Base-by-base conservation (phyloP, 257 asterid species). In the Nicotiana tabacum region DNA sequence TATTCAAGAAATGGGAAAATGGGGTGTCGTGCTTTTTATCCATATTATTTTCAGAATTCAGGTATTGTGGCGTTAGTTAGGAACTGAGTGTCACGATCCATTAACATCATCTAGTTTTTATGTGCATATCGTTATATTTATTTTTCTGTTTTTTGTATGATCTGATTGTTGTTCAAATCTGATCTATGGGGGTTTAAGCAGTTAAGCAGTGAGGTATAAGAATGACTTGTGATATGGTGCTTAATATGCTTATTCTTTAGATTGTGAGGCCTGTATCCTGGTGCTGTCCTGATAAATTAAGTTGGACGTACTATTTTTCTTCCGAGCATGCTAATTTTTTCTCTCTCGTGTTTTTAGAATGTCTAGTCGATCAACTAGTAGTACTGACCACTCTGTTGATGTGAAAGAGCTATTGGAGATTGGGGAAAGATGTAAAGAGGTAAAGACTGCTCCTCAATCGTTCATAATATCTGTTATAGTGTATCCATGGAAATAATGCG, bases 371-470 rank as follows among this genome's bases (percentile, higher is more conserved):
- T 69, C 89, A 29, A 81, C 87, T 81, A 85, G 87, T 82, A 70
- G 89, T 60, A 88, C 89, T 46, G 91, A 87, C 67, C 81, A 85
- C 70, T 84, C 90, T 62, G 83, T 89, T 80, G 91, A 86, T 62
- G 87, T 84, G 30, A 91, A 87, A 66, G 95, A 92, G 61, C 87
- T 95, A 80, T 82, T 85, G 65, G 93, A 92, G 88, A 87, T 91
- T 62, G 85, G 90, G 81, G 92, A 90, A 82, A 92, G 98, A 74
- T 92, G 91, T 66, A 88, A 86, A 86, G 98, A 90, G 98, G 98
- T 95, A 85, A 83, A 81, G 13, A 48, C 62, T 16, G 37, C 79
- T 43, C 33, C 48, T 74, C 37, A 46, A 48, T 74, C 39, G 48
- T 48, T 74, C 39, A 13, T 48, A 48, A 13, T 74, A 74, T 74